Evolutionary conservation across 2,329 filamentous ascomycete genomes (phyloP).

Genomic region (Alternaria postmessia): DNA sequence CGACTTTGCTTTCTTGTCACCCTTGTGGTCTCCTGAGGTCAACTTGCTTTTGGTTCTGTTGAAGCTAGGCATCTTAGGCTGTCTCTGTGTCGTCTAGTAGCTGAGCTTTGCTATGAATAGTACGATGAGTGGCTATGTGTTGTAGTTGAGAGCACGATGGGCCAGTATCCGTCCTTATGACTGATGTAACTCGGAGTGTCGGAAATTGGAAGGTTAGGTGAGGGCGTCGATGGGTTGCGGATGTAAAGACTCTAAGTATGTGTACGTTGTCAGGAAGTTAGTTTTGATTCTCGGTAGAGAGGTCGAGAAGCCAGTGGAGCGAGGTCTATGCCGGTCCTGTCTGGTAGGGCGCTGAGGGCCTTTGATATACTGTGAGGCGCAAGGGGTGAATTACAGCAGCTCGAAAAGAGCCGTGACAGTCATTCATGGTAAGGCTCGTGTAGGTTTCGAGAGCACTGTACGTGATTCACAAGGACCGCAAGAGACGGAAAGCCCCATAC

Average conservation of each 20-base stretch:
- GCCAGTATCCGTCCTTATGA: neutral
- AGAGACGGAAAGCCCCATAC: neutral
- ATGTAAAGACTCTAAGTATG: neutral
- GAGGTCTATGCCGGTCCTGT: neutral
- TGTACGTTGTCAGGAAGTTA: neutral
- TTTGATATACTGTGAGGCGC: neutral
- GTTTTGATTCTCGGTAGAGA: neutral
- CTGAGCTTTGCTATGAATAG: neutral
- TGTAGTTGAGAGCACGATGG: neutral
- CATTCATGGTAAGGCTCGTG: neutral
- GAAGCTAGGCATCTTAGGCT: neutral
- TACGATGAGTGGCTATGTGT: neutral
- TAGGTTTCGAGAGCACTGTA: neutral
- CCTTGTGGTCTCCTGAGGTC: neutral
- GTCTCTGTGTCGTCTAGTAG: neutral
- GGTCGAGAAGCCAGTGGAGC: neutral
- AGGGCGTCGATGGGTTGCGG: neutral
- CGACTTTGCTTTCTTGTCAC: neutral
- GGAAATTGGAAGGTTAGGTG: neutral
- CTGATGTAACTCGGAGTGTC: neutral
- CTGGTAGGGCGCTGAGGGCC: neutral
- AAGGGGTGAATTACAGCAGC: neutral
- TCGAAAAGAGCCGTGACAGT: neutral
- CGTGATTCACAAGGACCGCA: neutral
- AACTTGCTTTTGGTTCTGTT: neutral